Base-by-base conservation (phyloP, 805 yeast genomes). In the Blastobotrys terrestris region DNA sequence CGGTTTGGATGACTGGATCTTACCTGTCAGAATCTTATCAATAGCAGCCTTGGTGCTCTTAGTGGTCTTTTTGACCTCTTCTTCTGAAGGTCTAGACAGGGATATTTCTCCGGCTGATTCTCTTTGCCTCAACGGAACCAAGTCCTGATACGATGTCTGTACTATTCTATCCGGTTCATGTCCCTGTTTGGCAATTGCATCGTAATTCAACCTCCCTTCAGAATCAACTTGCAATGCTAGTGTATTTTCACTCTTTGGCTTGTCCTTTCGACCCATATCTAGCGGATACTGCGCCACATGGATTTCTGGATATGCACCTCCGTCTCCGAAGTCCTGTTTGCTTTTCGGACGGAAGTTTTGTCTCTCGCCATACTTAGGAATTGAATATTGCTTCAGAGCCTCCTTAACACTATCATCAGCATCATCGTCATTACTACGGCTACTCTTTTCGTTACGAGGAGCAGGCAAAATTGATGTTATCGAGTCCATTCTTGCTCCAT, bases 81-180 rank as follows among this genome's bases (percentile, higher is more conserved):
- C 77, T 40, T 75, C 75, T 1, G 76, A 63, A 0, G 83, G 84
- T 31, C 67, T 59, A 2, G 79, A 74, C 3, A 79, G 60, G 2
- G 67, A 58, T 3, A 79, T 49, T 14, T 70, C 65, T 16, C 71
- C 70, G 31, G 67, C 61, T 67, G 56, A 72, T 60, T 53, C 67
- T 54, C 67, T 72, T 62, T 65, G 81, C 57, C 86, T 75, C 48
- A 84, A 67, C 0, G 91, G 90, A 21, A 83, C 75, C 31, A 85
- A 76, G 51, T 80, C 85, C 39, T 76, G 73, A 50, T 79, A 78
- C 0, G 78, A 68, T 0, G 81, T 63, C 55, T 79, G 83, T 14
- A 71, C 70, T 8, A 60, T 60, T 31, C 74, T 46, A 11, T 52
- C 56, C 2, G 55, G 18, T 0, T 59, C 54, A 48, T 64, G 70